Evolutionary conservation across 2,329 filamentous ascomycete genomes (phyloP).

Genomic region (Ascochyta viciae-villosae): DNA sequence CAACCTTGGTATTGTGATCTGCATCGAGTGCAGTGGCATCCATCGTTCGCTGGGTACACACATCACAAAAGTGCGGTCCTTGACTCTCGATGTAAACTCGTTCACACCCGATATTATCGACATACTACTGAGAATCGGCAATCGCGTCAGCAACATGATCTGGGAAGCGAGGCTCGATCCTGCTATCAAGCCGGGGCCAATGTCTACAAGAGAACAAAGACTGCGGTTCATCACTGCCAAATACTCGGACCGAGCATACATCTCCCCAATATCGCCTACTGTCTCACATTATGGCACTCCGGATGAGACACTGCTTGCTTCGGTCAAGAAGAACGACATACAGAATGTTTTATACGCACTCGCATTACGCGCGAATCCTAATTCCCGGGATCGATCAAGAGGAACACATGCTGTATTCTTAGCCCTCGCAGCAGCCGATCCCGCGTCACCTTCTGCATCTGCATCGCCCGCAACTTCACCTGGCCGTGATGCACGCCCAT

Average conservation of each 20-base stretch:
- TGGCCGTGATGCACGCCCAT: slow-evolving; percentile 50
- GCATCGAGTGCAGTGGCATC: slow-evolving; percentile 97
- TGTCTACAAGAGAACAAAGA: slow-evolving; percentile 85
- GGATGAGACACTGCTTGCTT: slow-evolving; percentile 88
- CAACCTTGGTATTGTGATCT: slow-evolving; percentile 93
- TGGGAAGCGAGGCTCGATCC: slow-evolving; percentile 89
- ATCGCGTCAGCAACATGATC: slow-evolving; percentile 93
- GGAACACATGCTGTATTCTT: slow-evolving; percentile 90
- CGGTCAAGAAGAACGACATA: slow-evolving; percentile 95
- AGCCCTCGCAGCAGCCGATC: slow-evolving; percentile 90
- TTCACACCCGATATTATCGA: slow-evolving; percentile 98
- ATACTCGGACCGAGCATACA: slow-evolving; percentile 83
- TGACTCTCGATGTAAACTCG: slow-evolving; percentile 93
- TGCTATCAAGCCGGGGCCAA: slow-evolving; percentile 73
- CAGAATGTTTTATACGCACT: slow-evolving; percentile 91
- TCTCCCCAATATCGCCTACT: slow-evolving; percentile 78
- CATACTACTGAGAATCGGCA: slow-evolving; percentile 87
- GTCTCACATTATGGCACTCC: slow-evolving; percentile 78
- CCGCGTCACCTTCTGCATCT: slow-evolving; percentile 71
- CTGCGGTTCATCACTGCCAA: slow-evolving; percentile 95
- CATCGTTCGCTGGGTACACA: slow-evolving; percentile 96
- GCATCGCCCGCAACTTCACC: slow-evolving; percentile 54
- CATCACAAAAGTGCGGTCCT: slow-evolving; percentile 94
- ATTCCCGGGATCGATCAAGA: slow-evolving; percentile 77
- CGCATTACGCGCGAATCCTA: slow-evolving; percentile 85